Evolutionary conservation across 2,329 filamentous ascomycete species (phyloP), one percentile per base, ranked within the genome.

Genomic region (Drechmeria coniospora): DNA sequence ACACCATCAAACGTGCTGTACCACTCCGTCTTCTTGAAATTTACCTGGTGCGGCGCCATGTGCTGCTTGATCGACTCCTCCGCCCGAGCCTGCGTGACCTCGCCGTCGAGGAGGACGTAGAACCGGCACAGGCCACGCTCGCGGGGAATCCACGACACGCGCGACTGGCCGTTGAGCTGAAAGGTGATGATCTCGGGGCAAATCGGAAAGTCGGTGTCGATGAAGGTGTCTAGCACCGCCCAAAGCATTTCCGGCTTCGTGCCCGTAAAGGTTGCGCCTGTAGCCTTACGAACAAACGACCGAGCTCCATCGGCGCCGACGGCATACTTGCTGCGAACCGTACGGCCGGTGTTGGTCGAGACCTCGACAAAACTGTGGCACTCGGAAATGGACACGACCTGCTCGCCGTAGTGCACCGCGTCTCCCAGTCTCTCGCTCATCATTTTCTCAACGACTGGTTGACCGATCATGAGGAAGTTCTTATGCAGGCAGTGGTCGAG

Each of bases 241-340:
- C 60, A 63, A 1, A 56, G 42, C 60, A 64, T 63, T 32, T 61
- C 59, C 0, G 61, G 60, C 32, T 63, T 63, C 0, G 54, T 56
- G 1, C 60, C 61, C 0, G 51, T 47, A 31, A 63, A 63, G 14
- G 34, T 41, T 17, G 59, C 57, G 1, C 46, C 45, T 2, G 61
- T 44, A 0, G 45, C 33, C 3, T 37, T 43, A 6, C 65, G 58
- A 3, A 69, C 54, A 3, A 49, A 53, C 0, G 61, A 67, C 12
- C 58, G 56, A 0, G 63, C 59, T 1, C 66, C 65, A 22, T 71
- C 66, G 5, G 64, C 65, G 2, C 62, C 65, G 3, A 67, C 52
- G 4, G 57, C 54, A 29, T 63, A 71, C 14, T 41, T 45, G 34
- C 47, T 49, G 16, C 37, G 41, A 3, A 59, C 35, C 3, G 20